Conservation (phyloP, 495 filamentous ascomycete genomes). For the Terfezia boudieri region DNA sequence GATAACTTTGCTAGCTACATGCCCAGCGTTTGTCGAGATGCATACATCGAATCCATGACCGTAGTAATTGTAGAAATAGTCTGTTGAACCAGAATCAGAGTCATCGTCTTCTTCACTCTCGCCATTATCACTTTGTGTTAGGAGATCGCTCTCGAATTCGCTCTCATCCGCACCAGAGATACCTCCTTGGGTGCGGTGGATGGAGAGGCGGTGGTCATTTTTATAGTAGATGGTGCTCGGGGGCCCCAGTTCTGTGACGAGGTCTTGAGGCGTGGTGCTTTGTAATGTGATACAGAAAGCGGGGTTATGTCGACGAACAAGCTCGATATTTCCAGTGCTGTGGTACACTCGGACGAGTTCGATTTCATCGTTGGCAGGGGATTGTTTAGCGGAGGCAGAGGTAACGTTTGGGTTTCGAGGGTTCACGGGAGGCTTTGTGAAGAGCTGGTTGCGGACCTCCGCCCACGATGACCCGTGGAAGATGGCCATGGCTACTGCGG, state of each 20-base stretch:
- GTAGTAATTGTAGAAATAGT: constrained; percentile 95
- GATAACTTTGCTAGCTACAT: constrained; percentile 68
- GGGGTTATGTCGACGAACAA: constrained; percentile 38
- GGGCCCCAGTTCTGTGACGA: constrained; percentile 72
- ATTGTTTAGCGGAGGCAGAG: constrained; percentile 16
- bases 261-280: constrained; percentile 70
- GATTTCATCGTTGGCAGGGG: constrained; percentile 41
- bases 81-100: constrained; percentile 34
- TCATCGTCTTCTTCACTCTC: constrained; percentile 56
- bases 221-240: constrained; percentile 92
- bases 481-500: constrained; percentile 64
- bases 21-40: constrained; percentile 48
- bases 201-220: constrained; percentile 75
- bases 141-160: constrained; percentile 31
- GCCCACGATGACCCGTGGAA: constrained; percentile 80
- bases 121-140: constrained; percentile 59
- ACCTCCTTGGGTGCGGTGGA: constrained; percentile 40
- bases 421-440: constrained; percentile 46
- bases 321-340: constrained; percentile 51
- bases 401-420: constrained; percentile 34
- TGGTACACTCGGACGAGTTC: constrained; percentile 46
- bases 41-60: constrained; percentile 88
- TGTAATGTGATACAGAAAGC: constrained; percentile 48
- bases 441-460: constrained; percentile 50
- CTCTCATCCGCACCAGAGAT: constrained; percentile 28